These are phyloP conservation scores for Arctostaphylos glauca DNA, from an alignment of 148 eudicot genomes.

Conservation along the genomic window DNA sequence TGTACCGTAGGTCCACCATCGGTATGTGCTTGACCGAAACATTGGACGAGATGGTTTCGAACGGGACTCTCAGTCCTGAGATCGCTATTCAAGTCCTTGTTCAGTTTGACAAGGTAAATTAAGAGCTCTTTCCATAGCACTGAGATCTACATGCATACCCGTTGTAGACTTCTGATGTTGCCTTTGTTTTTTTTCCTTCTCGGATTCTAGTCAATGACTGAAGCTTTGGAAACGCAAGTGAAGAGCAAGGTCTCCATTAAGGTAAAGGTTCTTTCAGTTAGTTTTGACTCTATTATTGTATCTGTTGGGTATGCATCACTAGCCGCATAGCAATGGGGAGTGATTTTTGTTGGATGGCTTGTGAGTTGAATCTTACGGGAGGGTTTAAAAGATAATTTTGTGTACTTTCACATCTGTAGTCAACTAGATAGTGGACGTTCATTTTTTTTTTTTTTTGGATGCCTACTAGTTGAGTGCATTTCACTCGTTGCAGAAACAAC, in stretches of 20 bases:
- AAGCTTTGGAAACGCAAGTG: conserved; percentile 82
- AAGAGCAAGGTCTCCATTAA: conserved; percentile 79
- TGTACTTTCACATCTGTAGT: not conserved
- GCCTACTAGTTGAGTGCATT: not conserved
- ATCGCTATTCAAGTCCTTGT: conserved; percentile 92
- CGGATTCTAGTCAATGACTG: conserved; percentile 83
- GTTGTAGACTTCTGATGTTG: not conserved
- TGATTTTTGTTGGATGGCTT: not conserved
- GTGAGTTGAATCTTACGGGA: not conserved
- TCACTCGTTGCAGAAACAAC: not conserved
- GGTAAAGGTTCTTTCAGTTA: conserved; percentile 37
- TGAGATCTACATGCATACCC: not conserved
- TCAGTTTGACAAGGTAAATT: conserved; percentile 74
- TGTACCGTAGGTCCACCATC: conserved; percentile 84
- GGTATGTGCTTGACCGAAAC: conserved; percentile 98
- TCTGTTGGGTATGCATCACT: not conserved
- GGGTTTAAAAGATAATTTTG: not conserved
- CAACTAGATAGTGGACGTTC: no score
- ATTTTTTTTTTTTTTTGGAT: not conserved
- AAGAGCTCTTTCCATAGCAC: not conserved
- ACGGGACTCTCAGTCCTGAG: conserved; percentile 72
- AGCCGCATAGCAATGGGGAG: not conserved
- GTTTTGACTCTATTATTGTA: not conserved
- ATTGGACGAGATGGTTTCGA: conserved; percentile 86
- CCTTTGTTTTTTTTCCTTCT: not conserved